phyloP scores from a whole-genome alignment of 2,329 filamentous ascomycete genomes.

The Colletotrichum sp. region DNA sequence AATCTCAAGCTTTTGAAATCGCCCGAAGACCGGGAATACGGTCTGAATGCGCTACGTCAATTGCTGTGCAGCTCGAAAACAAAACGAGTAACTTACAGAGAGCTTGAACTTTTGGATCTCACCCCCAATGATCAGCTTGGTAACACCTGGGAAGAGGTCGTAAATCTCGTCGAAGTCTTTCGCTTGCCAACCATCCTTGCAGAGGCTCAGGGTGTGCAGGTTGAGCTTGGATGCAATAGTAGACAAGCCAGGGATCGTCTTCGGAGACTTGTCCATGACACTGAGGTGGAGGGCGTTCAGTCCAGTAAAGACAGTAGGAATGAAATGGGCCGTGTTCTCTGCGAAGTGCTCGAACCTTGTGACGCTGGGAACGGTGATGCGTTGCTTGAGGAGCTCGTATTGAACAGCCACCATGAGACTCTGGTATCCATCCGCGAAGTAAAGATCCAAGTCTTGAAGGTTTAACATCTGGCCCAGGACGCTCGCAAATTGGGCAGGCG shows the following conservation, averaged over 20 bases:
- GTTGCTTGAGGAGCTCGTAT: neutral
- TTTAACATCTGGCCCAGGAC: neutral
- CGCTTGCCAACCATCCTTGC: neutral
- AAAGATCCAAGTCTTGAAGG: neutral
- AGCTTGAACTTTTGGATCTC: neutral
- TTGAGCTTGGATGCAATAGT: neutral
- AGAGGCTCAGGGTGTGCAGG: neutral
- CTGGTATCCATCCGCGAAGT: neutral
- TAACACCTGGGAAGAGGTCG: neutral
- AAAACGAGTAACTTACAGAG: neutral
- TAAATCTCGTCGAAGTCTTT: neutral
- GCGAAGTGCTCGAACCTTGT: neutral
- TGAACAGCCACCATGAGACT: neutral
- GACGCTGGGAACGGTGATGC: neutral
- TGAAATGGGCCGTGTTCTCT: neutral
- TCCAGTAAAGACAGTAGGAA: neutral
- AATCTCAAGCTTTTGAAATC: neutral
- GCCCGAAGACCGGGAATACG: neutral
- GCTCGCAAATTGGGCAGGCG: neutral
- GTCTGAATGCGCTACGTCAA: neutral
- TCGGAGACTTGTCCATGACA: accelerated
- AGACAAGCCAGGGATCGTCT: neutral
- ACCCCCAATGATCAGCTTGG: neutral
- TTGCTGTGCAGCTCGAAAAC: neutral
- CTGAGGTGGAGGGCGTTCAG: neutral